These are phyloP conservation scores for Cylindrotheca closterium DNA, from an alignment of 108 stramenopile species.

Conservation along the genomic window DNA sequence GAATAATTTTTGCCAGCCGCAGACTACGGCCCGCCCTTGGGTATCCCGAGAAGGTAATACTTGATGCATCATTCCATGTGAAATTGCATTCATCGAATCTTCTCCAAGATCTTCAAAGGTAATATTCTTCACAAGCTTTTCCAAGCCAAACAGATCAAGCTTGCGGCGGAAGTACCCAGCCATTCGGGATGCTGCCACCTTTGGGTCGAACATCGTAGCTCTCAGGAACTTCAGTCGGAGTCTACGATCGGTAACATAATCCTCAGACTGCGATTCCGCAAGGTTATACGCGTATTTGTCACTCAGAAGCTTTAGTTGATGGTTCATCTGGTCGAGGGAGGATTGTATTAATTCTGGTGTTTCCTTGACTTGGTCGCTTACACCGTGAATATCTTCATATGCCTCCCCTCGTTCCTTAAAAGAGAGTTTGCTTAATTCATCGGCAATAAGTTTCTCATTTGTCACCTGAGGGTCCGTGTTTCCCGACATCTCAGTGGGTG, in stretches of 20 bases:
- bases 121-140: slow-evolving; percentile 2
- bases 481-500: no score
- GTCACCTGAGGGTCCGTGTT: no score
- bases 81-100: neutral
- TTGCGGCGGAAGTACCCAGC: slow-evolving; percentile 8
- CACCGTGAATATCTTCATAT: slow-evolving; percentile 2
- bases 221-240: slow-evolving; percentile 2
- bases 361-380: neutral
- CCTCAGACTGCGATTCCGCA: slow-evolving; percentile 6
- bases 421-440: slow-evolving; percentile 3
- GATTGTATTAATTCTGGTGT: neutral
- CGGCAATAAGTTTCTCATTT: neutral
- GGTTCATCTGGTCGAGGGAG: neutral
- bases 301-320: neutral
- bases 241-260: slow-evolving; percentile 3
- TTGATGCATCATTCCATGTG: neutral
- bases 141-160: slow-evolving; percentile 29
- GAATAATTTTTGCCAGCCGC: neutral
- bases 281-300: slow-evolving; percentile 13
- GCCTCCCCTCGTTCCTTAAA: neutral
- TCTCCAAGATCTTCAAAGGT: slow-evolving; percentile 1
- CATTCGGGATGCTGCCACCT: neutral
- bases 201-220: neutral
- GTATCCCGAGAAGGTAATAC: neutral
- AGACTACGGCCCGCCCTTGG: neutral